Percentiles rank a stretch among this genome's conserved stretches.
These are phyloP conservation scores for Lactifluus echinatus DNA, from an alignment of 768 basidiomycete genomes.

Conservation along the genomic window DNA sequence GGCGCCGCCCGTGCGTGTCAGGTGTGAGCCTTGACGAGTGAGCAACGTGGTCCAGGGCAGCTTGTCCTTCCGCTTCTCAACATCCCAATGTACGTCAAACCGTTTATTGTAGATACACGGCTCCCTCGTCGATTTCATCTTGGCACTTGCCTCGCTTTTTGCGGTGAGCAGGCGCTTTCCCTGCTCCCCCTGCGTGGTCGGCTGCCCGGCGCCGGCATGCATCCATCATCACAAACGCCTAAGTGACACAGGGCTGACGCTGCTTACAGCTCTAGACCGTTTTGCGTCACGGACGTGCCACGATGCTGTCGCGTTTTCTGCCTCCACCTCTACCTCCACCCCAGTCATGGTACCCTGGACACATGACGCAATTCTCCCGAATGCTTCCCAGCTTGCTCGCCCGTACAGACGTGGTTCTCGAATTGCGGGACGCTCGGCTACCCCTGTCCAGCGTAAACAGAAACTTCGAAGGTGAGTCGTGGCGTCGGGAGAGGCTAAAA, in stretches of 20 bases:
- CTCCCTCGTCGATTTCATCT: not conserved
- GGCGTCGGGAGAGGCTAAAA: constrained; percentile 20
- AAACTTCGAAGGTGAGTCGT: constrained; percentile 62
- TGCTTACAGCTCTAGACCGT: not conserved
- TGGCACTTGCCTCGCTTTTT: not conserved
- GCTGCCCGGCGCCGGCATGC: not conserved
- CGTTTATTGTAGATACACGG: not conserved
- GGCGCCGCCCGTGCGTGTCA: constrained; percentile 1
- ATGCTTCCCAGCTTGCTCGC: constrained; percentile 68
- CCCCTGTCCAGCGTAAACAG: constrained; percentile 92
- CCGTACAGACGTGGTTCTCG: constrained; percentile 85
- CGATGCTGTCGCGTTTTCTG: constrained; percentile 31
- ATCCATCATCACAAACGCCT: constrained; percentile 9
- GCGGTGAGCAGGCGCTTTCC: not conserved
- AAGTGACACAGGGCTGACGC: constrained; percentile 9
- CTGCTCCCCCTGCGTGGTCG: not conserved
- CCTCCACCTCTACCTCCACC: constrained; percentile 53
- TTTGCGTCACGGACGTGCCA: not conserved
- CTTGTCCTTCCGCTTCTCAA: not conserved
- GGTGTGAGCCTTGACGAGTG: not conserved
- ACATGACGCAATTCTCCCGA: constrained; percentile 84
- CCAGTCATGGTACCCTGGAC: constrained; percentile 93
- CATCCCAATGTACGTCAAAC: constrained; percentile 15
- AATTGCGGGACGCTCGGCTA: constrained; percentile 86
- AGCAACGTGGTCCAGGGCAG: constrained; percentile 3